Conservation (phyloP, 1,284 basidiomycete genomes). For the Garcileccinum viscosum region DNA sequence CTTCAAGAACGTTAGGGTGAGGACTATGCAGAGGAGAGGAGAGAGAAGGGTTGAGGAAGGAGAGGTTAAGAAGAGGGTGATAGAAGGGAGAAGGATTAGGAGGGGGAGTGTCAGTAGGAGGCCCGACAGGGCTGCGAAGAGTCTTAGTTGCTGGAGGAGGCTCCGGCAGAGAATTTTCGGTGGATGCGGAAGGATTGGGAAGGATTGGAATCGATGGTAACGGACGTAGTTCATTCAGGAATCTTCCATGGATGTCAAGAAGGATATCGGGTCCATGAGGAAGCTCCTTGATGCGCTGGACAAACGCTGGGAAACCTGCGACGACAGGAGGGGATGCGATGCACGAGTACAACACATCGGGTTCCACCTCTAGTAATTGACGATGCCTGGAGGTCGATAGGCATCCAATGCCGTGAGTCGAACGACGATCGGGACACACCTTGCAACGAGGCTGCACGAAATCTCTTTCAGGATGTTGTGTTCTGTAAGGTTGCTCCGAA, state of each 20-base stretch:
- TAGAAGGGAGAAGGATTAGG: background rate
- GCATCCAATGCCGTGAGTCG: background rate
- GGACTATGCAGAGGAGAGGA: too few species aligned
- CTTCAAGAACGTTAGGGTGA: too few species aligned
- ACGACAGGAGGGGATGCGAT: background rate
- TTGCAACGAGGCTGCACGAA: background rate
- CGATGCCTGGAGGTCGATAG: background rate
- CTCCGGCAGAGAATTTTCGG: background rate
- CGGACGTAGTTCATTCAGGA: background rate
- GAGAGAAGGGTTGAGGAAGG: background rate
- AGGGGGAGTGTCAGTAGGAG: too few species aligned
- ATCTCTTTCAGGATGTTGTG: background rate
- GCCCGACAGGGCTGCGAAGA: too few species aligned
- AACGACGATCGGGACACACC: background rate
- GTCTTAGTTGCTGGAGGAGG: background rate
- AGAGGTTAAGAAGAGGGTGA: too few species aligned
- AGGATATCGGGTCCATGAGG: background rate
- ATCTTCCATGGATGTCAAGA: background rate
- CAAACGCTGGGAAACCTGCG: background rate
- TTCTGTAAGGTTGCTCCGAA: background rate
- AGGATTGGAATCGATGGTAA: background rate
- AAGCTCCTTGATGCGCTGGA: background rate
- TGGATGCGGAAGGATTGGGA: background rate
- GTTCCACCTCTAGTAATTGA: background rate
- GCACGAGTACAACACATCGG: background rate